Conservation (phyloP, 2,329 filamentous ascomycete species). For the Chaetomium sp. region DNA sequence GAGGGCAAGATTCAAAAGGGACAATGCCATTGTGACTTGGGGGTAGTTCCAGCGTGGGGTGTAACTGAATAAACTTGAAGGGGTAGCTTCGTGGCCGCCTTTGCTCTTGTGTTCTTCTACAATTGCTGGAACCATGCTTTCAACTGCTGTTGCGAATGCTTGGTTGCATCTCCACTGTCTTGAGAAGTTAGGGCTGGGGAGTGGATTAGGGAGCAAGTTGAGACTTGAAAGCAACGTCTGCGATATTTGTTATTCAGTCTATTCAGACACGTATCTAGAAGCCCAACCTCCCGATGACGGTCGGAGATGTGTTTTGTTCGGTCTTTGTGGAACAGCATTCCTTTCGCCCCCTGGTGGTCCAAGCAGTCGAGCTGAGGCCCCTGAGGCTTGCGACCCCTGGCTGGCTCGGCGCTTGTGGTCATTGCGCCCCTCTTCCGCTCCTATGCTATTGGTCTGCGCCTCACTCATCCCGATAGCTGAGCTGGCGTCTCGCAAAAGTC, state of each 20-base stretch:
- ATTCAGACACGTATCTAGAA: not conserved
- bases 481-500: slow-evolving; percentile 10
- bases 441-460: not conserved
- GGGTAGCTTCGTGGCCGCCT: not conserved
- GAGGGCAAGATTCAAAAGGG: not conserved
- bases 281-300: not conserved
- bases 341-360: not conserved
- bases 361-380: not conserved
- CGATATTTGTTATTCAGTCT: not conserved
- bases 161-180: no score
- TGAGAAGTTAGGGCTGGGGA: no score
- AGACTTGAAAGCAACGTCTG: no score
- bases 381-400: not conserved
- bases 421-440: not conserved
- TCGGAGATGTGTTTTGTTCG: not conserved
- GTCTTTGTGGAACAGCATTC: not conserved
- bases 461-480: not conserved
- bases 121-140: no score
- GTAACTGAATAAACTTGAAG: not conserved
- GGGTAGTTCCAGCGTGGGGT: not conserved
- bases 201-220: no score
- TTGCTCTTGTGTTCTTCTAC: not conserved
- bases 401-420: not conserved
- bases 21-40: not conserved
- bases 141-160: no score